A percentile compares a stretch with the other conserved stretches of the same genome.
phyloP scores from a whole-genome alignment of 352 stramenopile species.

The Elongisporangium undulatum region DNA sequence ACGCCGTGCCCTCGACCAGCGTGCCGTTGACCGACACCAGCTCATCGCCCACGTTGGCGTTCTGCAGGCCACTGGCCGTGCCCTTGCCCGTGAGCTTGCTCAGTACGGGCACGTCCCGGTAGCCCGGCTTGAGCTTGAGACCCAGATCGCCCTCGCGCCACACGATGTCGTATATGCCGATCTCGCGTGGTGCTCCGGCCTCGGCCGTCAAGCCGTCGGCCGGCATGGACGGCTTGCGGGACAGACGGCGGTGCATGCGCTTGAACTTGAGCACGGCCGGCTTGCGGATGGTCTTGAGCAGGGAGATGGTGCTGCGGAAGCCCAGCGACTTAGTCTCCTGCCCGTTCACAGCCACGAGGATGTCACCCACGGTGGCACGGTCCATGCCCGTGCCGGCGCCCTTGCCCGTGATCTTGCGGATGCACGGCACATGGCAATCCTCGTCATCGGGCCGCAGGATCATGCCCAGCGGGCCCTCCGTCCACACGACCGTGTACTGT shows the following conservation, averaged over 20 bases:
- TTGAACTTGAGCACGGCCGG: conserved; percentile 88
- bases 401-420: conserved; percentile 87
- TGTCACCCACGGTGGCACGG: conserved; percentile 66
- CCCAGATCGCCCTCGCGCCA: conserved; percentile 83
- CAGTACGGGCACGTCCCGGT: conserved; percentile 70
- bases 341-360: conserved; percentile 81
- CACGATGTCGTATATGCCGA: conserved; percentile 82
- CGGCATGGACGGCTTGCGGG: conserved; percentile 37
- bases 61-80: conserved; percentile 76
- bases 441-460: conserved; percentile 84
- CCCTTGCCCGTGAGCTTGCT: conserved; percentile 84
- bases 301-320: conserved; percentile 80
- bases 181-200: conserved; percentile 25
- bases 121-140: conserved; percentile 81
- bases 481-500: conserved; percentile 87
- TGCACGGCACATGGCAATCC: conserved; percentile 84
- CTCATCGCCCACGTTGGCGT: conserved; percentile 77
- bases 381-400: conserved; percentile 83
- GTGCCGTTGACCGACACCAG: conserved; percentile 83
- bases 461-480: conserved; percentile 78
- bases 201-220: conserved; percentile 18
- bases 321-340: conserved; percentile 82
- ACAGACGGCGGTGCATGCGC: conserved; percentile 72
- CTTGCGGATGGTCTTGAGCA: conserved; percentile 84
- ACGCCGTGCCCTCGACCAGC: conserved; percentile 71